Base-by-base conservation (phyloP, 371 early-diverging fungal species). In the Saksenaea oblongispora region DNA sequence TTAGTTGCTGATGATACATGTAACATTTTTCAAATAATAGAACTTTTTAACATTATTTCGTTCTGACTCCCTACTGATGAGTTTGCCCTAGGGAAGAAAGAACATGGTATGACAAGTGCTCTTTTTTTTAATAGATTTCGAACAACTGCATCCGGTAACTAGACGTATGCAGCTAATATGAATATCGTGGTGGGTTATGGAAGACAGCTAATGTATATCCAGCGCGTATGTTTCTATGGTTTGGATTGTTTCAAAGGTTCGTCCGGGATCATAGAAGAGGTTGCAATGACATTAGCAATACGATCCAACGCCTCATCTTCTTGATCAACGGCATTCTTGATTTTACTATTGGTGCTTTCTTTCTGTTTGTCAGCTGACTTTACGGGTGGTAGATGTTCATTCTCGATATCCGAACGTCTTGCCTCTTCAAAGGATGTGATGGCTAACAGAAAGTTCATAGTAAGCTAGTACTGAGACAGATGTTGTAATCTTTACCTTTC, bases 351-450 rank as follows among this genome's bases (percentile, higher is more conserved):
- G 14, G 77, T 77, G 54, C 64, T 47, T 34, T 86, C 84, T 61
- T 80, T 84, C 26, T 72, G 71, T 57, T 78, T 74, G 17, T 34
- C 61, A 11, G 47, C 51, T 34, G 22, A 53, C 53, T 13, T 61
- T 11, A 82, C 74, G 14, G 97, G 96, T 18, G 98, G 98, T 53
- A 97, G 68, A 14, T 91, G 87, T 72, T 98, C 98, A 71, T 98
- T 98, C 56, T 95, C 92, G 17, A 84, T 72, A 76, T 98, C 97
- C 24, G 90, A 91, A 17, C 76, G 79, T 68, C 89, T 90, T 18
- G 98, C 98, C 64, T 96, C 94, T 44, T 97, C 97, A 76, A 97
- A 97, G 17, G 92, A 84, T 14, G 86, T 85, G 66, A 96, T 95
- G 22, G 95, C 94, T 84, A 57, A 36, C 15, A 34, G 27, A 58